Conservation (phyloP, 2,329 filamentous ascomycete genomes). For the Alternaria triticina region DNA sequence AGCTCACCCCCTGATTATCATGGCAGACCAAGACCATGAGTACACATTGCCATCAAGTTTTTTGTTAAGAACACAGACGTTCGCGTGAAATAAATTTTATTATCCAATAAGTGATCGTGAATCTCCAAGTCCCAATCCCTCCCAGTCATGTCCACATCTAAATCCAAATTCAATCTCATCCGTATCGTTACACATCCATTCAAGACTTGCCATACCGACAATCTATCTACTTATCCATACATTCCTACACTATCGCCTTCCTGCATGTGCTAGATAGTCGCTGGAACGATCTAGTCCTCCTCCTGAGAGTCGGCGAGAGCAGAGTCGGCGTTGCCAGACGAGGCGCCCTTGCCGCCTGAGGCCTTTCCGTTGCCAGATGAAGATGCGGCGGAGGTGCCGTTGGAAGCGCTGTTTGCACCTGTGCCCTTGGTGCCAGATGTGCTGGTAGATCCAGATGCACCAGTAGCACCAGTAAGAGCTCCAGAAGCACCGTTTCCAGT, state of each 20-base stretch:
- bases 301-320: constrained; percentile 22
- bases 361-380: background rate
- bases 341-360: background rate
- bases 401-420: background rate
- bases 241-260: background rate
- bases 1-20: background rate
- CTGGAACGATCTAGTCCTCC: constrained; percentile 12
- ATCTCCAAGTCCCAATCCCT: background rate
- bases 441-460: background rate
- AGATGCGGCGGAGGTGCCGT: background rate
- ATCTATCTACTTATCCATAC: background rate
- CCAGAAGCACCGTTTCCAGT: background rate
- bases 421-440: background rate
- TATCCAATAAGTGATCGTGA: background rate
- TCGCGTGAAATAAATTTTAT: background rate
- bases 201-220: background rate
- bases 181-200: background rate
- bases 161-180: background rate
- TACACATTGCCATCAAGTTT: accelerated
- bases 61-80: background rate
- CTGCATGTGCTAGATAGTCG: background rate
- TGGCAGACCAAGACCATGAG: background rate
- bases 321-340: constrained; percentile 15
- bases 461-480: background rate
- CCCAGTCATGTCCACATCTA: background rate